Conservation (phyloP, 179 eudicot species). For the Silene coronaria region DNA sequence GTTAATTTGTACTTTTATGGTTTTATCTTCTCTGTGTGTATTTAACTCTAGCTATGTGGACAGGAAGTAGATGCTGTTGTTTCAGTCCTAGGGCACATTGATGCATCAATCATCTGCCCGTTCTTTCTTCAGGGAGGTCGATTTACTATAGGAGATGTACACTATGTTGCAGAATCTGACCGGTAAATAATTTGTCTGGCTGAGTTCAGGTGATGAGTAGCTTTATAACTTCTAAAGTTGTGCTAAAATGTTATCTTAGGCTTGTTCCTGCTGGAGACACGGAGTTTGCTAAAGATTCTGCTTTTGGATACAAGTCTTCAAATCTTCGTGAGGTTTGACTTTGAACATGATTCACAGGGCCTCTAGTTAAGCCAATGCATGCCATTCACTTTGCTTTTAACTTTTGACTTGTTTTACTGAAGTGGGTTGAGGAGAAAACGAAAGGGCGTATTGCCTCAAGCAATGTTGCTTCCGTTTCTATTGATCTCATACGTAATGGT, state of each 20-base stretch:
- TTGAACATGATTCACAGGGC: background rate
- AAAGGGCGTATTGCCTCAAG: constrained; percentile 65
- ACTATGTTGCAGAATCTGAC: constrained; percentile 90
- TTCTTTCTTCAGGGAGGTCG: constrained; percentile 99
- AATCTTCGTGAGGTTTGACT: constrained; percentile 78
- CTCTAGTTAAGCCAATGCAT: background rate
- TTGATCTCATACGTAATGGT: constrained; percentile 71
- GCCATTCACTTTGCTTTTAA: constrained; percentile 10
- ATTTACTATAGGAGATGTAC: constrained; percentile 77
- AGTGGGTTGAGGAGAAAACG: constrained; percentile 99
- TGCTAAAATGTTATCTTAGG: constrained; percentile 35
- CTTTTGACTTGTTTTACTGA: constrained; percentile 19
- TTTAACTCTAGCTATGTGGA: constrained; percentile 18
- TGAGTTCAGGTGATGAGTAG: constrained; percentile 1
- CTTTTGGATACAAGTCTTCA: constrained; percentile 92
- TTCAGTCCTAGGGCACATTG: constrained; percentile 84
- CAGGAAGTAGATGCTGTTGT: constrained; percentile 96
- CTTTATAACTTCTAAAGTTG: constrained; percentile 14
- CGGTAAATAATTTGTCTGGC: constrained; percentile 33
- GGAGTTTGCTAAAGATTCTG: constrained; percentile 93
- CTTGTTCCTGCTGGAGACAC: constrained; percentile 98
- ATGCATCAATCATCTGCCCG: constrained; percentile 94
- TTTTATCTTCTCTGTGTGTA: background rate
- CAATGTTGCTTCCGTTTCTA: constrained; percentile 74
- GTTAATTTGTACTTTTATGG: background rate